These are phyloP conservation scores for Lentinula detonsa DNA, from an alignment of 768 basidiomycete genomes.

Conservation along the genomic window DNA sequence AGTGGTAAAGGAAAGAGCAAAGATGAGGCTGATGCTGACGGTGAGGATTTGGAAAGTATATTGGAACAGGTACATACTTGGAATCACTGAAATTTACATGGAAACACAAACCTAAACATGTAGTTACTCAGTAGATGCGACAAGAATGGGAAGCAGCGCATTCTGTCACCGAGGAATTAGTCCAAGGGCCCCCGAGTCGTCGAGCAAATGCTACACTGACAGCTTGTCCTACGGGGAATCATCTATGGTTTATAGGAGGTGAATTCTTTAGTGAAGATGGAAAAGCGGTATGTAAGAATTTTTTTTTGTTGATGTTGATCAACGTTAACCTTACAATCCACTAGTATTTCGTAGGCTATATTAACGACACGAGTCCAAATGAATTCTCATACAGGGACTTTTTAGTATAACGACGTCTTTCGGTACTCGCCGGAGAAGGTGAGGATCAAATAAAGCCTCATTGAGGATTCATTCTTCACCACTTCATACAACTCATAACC, in stretches of 20 bases:
- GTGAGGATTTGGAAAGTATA: slow-evolving; percentile 79
- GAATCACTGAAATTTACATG: background rate
- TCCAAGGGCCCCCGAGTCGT: slow-evolving; percentile 74
- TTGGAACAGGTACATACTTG: slow-evolving; percentile 58
- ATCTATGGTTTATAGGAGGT: slow-evolving; percentile 82
- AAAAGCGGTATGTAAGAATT: slow-evolving; percentile 50
- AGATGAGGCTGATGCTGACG: slow-evolving; percentile 58
- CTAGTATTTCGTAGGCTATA: slow-evolving; percentile 51
- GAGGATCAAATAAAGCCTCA: slow-evolving; percentile 3
- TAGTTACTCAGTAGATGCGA: slow-evolving; percentile 52
- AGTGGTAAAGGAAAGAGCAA: slow-evolving; percentile 26
- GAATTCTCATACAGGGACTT: background rate
- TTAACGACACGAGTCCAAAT: background rate
- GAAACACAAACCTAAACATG: background rate
- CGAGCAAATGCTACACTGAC: slow-evolving; percentile 82
- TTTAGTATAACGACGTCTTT: slow-evolving; percentile 72
- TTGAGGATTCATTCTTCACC: background rate
- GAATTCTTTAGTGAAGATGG: slow-evolving; percentile 87
- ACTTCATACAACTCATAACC: no score
- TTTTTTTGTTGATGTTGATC: background rate
- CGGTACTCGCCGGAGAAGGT: slow-evolving; percentile 83
- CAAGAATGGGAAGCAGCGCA: slow-evolving; percentile 82
- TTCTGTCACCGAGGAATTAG: slow-evolving; percentile 79
- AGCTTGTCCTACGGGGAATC: slow-evolving; percentile 71
- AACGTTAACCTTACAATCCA: background rate